A percentile compares a stretch with the other conserved stretches of the same genome.
Evolutionary conservation across 345 rosid species (phyloP).

Genomic region (Carallia pectinifolia): DNA sequence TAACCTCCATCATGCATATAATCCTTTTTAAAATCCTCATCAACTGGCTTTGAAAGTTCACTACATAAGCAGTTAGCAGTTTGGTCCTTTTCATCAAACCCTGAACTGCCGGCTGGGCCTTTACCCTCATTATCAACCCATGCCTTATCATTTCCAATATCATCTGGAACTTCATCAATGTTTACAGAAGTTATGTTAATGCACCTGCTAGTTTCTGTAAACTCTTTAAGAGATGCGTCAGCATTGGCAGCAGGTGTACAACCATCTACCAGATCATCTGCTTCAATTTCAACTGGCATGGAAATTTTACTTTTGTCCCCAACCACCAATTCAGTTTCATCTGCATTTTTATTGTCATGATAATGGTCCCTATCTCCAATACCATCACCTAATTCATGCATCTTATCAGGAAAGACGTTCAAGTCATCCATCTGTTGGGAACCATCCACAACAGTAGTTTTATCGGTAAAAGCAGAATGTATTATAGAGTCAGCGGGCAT

Average conservation of each 20-base stretch:
- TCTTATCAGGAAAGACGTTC: conserved; percentile 1
- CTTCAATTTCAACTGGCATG: conserved; percentile 29
- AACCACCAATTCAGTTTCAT: conserved; percentile 34
- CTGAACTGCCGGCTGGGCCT: conserved; percentile 27
- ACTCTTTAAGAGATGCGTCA: conserved; percentile 15
- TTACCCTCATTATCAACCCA: conserved; percentile 31
- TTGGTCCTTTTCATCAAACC: conserved; percentile 34
- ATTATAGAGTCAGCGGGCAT: conserved; percentile 1
- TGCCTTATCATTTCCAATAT: conserved; percentile 22
- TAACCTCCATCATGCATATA: conserved; percentile 28
- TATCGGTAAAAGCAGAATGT: not conserved
- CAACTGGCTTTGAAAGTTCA: conserved; percentile 37
- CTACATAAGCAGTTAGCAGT: conserved; percentile 16
- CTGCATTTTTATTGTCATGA: not conserved
- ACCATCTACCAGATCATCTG: conserved; percentile 31
- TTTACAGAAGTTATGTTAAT: conserved; percentile 27
- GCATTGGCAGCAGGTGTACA: conserved; percentile 25
- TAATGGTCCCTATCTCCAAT: conserved; percentile 23
- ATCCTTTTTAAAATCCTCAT: conserved; percentile 15
- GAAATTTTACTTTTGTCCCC: conserved; percentile 42
- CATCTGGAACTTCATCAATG: conserved; percentile 25
- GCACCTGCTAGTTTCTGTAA: conserved; percentile 31
- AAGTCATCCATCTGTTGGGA: conserved; percentile 3
- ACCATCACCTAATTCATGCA: conserved; percentile 8
- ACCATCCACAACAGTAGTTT: not conserved